Evolutionary conservation across 202 grass and related monocot genomes (phyloP).

Genomic region (Zoysia matrella): DNA sequence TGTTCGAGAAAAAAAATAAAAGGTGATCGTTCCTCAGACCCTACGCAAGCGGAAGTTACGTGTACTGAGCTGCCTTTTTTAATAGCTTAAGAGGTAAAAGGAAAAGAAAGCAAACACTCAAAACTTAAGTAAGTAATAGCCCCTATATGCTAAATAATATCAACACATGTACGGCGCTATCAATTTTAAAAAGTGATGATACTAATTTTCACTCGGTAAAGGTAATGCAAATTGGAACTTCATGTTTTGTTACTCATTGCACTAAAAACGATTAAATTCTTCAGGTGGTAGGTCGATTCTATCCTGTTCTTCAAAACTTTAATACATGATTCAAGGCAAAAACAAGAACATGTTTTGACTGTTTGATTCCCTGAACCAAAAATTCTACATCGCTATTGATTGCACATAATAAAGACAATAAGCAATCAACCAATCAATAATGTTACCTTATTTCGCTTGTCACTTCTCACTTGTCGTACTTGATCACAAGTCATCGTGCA

Average conservation of each 20-base stretch:
- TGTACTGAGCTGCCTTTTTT: no score
- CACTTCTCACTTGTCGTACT: constrained; percentile 31
- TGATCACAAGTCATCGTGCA: constrained; percentile 22
- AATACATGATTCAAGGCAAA: constrained; percentile 38
- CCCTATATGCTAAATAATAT: background rate
- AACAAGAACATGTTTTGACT: constrained; percentile 30
- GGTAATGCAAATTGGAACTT: background rate
- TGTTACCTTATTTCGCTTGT: constrained; percentile 31
- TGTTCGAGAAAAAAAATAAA: no score
- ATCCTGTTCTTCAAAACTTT: constrained; percentile 40
- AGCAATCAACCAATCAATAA: constrained; percentile 27
- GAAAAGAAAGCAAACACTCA: background rate
- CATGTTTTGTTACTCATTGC: constrained; percentile 16
- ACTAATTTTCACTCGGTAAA: background rate
- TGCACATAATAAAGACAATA: constrained; percentile 32
- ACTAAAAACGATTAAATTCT: constrained; percentile 25
- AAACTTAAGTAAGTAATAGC: background rate
- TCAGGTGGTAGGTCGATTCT: constrained; percentile 50
- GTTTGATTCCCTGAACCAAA: constrained; percentile 28
- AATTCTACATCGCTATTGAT: constrained; percentile 35
- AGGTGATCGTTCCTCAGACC: no score
- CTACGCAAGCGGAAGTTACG: no score
- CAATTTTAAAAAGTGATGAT: background rate
- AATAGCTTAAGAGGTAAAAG: background rate
- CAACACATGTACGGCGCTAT: background rate